Base-by-base conservation (phyloP, 1,284 basidiomycete species). In the Paramarasmius palmivorus region DNA sequence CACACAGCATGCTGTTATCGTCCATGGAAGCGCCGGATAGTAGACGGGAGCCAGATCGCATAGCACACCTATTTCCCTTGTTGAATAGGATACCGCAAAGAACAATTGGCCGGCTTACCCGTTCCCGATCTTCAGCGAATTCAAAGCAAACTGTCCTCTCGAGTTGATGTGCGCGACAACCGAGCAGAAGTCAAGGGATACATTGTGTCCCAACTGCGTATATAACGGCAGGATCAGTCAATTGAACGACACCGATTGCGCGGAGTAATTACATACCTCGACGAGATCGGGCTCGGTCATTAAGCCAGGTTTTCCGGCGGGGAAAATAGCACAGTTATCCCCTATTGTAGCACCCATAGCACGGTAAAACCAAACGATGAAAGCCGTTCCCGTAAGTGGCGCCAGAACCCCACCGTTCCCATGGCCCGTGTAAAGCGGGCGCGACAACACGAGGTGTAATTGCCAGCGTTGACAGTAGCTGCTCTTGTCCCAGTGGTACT, bases 21-120 rank as follows among this genome's bases (percentile, higher is more conserved):
- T 78, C 76, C 77, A 79, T 77, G 9, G 74, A 75, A 22, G 77
- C 76, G 15, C 77, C 77, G 1, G 76, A 77, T 20, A 79, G 68
- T n/a, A 79, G 63, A 23, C 77, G 68, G 17, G 75, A 77, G 23
- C 75, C 76, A 2, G 73, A 66, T n/a, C 77, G 73, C 67, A 75
- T 60, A 0, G 73, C 72, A 49, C 67, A 72, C 26, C 70, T 72
- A 41, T 20, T 37, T 22, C 35, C 19, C 52, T 8, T 29, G n/a
- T 25, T 55, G 29, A 50, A 36, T 14, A 37, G n/a, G 41, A 35
- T 17, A 55, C 20, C 12, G 14, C 39, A 36, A 44, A 19, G 17
- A 14, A 50, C 12, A 19, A 14, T 7, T 39, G 19, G 47, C 52
- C 23, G 7, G 66, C 64, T 42, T 53, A 73, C 68, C 70, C 70